Evolutionary conservation across 1,139 yeast genomes (phyloP).

Genomic region (Schwanniomyces etchellsii): DNA sequence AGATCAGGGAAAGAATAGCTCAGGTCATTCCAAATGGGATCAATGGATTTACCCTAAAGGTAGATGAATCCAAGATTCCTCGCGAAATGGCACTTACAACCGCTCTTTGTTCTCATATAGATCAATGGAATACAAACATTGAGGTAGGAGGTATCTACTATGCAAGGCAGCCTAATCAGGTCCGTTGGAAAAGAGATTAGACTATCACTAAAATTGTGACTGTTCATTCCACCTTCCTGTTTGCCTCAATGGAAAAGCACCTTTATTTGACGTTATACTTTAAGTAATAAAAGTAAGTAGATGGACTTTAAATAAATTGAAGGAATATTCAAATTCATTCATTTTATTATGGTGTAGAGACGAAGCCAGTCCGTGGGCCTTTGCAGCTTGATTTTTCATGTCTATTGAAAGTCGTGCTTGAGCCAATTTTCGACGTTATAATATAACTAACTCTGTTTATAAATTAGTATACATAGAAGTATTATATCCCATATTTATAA

Average conservation of each 20-base stretch:
- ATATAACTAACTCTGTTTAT: too few relatives aligned
- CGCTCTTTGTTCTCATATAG: constrained; percentile 55
- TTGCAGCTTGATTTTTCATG: too few relatives aligned
- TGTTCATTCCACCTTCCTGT: too few relatives aligned
- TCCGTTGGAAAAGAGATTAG: constrained; percentile 57
- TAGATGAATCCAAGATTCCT: constrained; percentile 50
- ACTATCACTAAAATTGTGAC: too few relatives aligned
- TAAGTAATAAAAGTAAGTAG: not conserved
- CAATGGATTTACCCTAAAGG: constrained; percentile 46
- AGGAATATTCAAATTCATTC: not conserved
- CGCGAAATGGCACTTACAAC: constrained; percentile 53
- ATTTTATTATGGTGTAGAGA: not conserved
- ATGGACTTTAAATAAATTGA: not conserved
- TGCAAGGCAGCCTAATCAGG: constrained; percentile 45
- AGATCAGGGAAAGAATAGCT: constrained; percentile 55
- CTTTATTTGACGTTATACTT: too few relatives aligned
- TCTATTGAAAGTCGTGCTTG: too few relatives aligned
- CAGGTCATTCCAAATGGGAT: constrained; percentile 43
- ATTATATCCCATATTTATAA: too few relatives aligned
- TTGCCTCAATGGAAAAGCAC: too few relatives aligned
- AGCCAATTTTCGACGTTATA: too few relatives aligned
- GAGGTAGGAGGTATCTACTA: constrained; percentile 42
- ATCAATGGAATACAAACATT: constrained; percentile 57
- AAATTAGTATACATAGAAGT: too few relatives aligned
- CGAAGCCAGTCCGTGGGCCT: constrained; percentile 1